Base-by-base conservation (phyloP, 2,329 filamentous ascomycete species). In the Rasamsonia emersonii region DNA sequence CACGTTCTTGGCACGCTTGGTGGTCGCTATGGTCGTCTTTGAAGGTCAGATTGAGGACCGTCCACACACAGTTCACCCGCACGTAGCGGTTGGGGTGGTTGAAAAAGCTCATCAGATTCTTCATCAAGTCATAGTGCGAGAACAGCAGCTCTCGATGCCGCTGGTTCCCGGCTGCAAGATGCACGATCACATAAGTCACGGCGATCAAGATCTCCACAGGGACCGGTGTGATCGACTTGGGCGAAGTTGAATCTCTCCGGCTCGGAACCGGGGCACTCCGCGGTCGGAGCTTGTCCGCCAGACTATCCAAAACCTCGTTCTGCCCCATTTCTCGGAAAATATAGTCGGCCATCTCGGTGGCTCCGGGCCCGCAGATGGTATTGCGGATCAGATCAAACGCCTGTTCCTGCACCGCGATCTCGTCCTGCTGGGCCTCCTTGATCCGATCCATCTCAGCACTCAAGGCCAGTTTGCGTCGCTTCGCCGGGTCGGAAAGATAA, bases 321-420 rank as follows among this genome's bases (percentile, higher is more conserved):
- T 84, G 74, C 1, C 85, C 84, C 28, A 95, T 70, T 35, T 79
- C 73, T 36, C 67, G 72, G 50, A 96, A 80, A 14, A 96, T 61
- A 48, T 83, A 79, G 50, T 94, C 86, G 39, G 95, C 86, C 76
- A 95, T 89, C 60, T 64, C 75, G 39, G 56, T 67, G 44, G 61
- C 69, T 44, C 57, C 75, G 45, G 57, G 65, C 38, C 79, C 75
- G 36, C 80, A 82, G 43, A 95, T 83, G 18, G 96, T 67, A 56
- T 98, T 98, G 33, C 89, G 75, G 40, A 98, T 76, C 45, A 96
- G 81, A 46, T 93, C 82, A 11, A 96, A 73, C 0, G 81, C 84
- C 58, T 96, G 88, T 53, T 94, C 86, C 59, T 96, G 89, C 17
- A 95, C 82, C 2, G 79, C 79, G 21, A 88, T 68, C 43, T 93